Conservation (phyloP, 2,329 filamentous ascomycete genomes). For the Alternaria sp. region DNA sequence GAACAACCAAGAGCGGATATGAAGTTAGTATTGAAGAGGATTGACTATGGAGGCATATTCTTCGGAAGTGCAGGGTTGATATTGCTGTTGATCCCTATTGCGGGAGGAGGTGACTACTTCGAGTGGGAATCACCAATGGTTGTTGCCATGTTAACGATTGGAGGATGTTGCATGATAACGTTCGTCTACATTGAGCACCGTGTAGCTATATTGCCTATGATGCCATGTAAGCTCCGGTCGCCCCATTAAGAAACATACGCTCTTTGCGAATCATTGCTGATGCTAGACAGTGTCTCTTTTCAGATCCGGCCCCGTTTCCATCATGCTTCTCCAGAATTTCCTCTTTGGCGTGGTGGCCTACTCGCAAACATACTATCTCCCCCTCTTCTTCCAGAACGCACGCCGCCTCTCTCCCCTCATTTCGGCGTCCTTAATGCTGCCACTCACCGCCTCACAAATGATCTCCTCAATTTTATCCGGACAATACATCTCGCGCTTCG, state of each 20-base stretch:
- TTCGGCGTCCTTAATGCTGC: slow-evolving; percentile 63
- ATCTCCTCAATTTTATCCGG: slow-evolving; percentile 61
- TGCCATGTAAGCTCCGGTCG: slow-evolving; percentile 55
- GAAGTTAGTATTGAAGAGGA: slow-evolving; percentile 57
- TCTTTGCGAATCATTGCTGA: neutral
- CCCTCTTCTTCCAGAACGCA: slow-evolving; percentile 69
- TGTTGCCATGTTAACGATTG: slow-evolving; percentile 66
- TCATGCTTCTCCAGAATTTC: slow-evolving; percentile 67
- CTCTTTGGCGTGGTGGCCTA: slow-evolving; percentile 69
- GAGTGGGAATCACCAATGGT: slow-evolving; percentile 66
- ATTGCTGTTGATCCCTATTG: slow-evolving; percentile 70
- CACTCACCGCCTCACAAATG: slow-evolving; percentile 35
- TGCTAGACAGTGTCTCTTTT: slow-evolving; percentile 60
- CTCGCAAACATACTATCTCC: slow-evolving; percentile 67
- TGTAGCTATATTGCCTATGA: slow-evolving; percentile 65
- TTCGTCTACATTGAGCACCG: slow-evolving; percentile 67
- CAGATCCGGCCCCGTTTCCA: slow-evolving; percentile 61
- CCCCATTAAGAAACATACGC: neutral
- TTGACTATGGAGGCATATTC: slow-evolving; percentile 68
- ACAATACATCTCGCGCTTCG: slow-evolving; percentile 65
- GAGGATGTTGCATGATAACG: slow-evolving; percentile 55
- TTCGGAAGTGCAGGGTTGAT: slow-evolving; percentile 66
- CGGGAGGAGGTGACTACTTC: slow-evolving; percentile 67
- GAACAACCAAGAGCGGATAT: slow-evolving; percentile 60
- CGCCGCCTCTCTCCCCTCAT: slow-evolving; percentile 55